Conservation (phyloP, 495 filamentous ascomycete species). For the Penicillium coffeae region DNA sequence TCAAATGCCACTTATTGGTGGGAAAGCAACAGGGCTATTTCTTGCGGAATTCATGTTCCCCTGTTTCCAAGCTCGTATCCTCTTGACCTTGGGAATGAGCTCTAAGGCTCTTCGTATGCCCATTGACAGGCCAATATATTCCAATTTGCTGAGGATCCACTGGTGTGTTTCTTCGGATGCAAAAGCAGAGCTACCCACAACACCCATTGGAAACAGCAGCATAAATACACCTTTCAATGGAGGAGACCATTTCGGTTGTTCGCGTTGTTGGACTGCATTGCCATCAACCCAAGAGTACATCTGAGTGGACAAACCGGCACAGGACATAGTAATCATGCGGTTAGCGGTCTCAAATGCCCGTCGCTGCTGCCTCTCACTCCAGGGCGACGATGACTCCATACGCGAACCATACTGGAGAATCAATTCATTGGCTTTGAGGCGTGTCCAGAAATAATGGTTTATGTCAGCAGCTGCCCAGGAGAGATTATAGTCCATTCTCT, state of each 20-base stretch:
- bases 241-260: slow-evolving; percentile 3
- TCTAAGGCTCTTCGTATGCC: slow-evolving; percentile 24
- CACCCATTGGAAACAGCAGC: slow-evolving; percentile 26
- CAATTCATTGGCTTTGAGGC: slow-evolving; percentile 18
- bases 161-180: slow-evolving; percentile 25
- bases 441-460: slow-evolving; percentile 20
- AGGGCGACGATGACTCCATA: background rate
- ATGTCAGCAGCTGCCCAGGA: slow-evolving; percentile 15
- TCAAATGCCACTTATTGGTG: too few species aligned
- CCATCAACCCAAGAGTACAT: slow-evolving; percentile 3
- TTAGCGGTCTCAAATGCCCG: slow-evolving; percentile 13
- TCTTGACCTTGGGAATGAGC: slow-evolving; percentile 16
- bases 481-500: slow-evolving; percentile 13
- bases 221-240: slow-evolving; percentile 27
- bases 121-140: slow-evolving; percentile 26
- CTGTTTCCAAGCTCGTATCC: slow-evolving; percentile 3
- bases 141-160: slow-evolving; percentile 26
- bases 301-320: slow-evolving; percentile 17
- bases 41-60: background rate
- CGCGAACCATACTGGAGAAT: slow-evolving; percentile 10
- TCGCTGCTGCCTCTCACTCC: slow-evolving; percentile 12
- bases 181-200: slow-evolving; percentile 25
- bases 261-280: background rate
- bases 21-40: background rate
- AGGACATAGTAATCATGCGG: slow-evolving; percentile 17